Conservation (phyloP, 139 green algal genomes). For the Desmodesmus armatus region DNA sequence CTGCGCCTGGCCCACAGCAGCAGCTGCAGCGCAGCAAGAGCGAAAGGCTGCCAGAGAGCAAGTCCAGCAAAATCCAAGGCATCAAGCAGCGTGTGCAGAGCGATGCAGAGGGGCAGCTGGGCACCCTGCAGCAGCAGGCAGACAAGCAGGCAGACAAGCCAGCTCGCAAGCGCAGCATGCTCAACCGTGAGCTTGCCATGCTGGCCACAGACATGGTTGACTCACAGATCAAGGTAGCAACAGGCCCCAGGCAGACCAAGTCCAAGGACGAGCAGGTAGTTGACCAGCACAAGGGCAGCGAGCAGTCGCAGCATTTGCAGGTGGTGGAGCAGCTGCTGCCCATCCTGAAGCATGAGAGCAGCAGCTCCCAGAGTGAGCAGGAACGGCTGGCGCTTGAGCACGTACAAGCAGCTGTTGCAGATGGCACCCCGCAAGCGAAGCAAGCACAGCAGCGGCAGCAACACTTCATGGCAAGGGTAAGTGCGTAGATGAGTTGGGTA, state of each 20-base stretch:
- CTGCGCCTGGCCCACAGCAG: neutral
- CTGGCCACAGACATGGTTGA: conserved; percentile 39
- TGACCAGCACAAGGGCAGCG: neutral
- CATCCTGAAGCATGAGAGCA: conserved; percentile 35
- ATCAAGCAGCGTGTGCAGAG: neutral
- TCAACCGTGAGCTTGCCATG: conserved; percentile 45
- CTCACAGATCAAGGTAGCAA: conserved; percentile 3
- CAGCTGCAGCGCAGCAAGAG: neutral
- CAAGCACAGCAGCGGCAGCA: too few relatives aligned
- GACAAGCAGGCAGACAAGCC: neutral
- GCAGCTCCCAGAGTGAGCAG: conserved; percentile 24
- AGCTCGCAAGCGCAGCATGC: conserved; percentile 24
- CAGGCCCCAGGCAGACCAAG: neutral
- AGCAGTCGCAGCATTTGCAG: conserved; percentile 14
- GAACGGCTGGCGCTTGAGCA: conserved; percentile 25
- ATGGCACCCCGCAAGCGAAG: too few relatives aligned
- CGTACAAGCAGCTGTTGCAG: conserved; percentile 18
- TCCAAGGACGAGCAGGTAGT: conserved; percentile 13
- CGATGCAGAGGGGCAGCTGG: neutral
- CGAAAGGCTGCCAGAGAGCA: neutral
- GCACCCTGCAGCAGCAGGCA: neutral
- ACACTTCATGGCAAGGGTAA: conserved; percentile 18
- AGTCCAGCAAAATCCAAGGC: neutral
- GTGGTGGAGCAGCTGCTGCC: too few relatives aligned
- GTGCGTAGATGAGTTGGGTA: neutral